Conservation (phyloP, 2,329 filamentous ascomycete genomes). For the Lanzia echinophila region DNA sequence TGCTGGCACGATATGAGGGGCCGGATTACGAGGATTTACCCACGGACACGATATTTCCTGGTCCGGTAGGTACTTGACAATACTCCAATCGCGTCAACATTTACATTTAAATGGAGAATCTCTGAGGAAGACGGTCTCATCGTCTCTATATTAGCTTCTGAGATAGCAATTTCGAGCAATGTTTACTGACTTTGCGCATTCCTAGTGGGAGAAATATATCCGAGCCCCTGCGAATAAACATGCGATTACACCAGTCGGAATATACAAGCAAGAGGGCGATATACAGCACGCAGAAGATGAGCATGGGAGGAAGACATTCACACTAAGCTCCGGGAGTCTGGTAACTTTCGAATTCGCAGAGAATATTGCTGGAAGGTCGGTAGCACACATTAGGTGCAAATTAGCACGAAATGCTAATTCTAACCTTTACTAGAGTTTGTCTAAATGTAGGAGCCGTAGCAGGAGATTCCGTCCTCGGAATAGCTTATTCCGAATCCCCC, state of each 20-base stretch:
- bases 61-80: conserved; percentile 19
- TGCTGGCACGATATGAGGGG: conserved; percentile 8
- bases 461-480: conserved; percentile 29
- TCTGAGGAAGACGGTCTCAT: too few species aligned
- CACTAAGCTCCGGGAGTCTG: conserved; percentile 28
- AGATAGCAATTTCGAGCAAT: not conserved
- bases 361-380: conserved; percentile 37
- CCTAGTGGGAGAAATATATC: conserved; percentile 33
- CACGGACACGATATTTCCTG: conserved; percentile 31
- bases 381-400: not conserved
- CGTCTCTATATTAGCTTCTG: not conserved
- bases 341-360: conserved; percentile 36
- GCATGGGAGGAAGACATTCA: conserved; percentile 7
- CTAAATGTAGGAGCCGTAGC: conserved; percentile 29
- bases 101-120: too few species aligned
- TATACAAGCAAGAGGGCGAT: conserved; percentile 32
- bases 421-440: conserved; percentile 30
- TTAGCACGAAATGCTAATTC: not conserved
- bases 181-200: not conserved
- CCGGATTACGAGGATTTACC: conserved; percentile 26
- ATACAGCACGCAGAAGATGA: conserved; percentile 19
- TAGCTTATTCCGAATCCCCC: conserved; percentile 35
- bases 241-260: conserved; percentile 29
- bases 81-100: too few species aligned
- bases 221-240: conserved; percentile 33